These are phyloP conservation scores for Saccharomyces mikatae DNA, from an alignment of 805 yeast genomes.

Conservation along the genomic window DNA sequence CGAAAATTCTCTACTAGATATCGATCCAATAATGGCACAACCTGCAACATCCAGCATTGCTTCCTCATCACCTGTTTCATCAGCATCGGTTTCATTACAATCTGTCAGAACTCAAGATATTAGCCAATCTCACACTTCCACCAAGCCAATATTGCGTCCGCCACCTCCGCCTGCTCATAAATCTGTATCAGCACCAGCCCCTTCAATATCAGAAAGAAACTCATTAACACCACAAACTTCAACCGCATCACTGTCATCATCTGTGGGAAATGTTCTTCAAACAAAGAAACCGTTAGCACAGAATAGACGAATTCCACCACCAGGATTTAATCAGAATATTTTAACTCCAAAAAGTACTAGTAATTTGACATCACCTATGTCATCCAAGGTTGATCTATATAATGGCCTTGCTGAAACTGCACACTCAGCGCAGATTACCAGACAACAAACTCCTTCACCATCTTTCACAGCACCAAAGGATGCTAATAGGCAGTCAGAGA, in stretches of 20 bases:
- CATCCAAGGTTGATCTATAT: not conserved
- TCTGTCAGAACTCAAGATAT: conserved; percentile 1
- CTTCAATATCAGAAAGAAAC: conserved; percentile 4
- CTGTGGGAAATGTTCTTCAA: conserved; percentile 9
- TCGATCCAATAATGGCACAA: conserved; percentile 1
- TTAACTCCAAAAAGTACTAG: conserved; percentile 29
- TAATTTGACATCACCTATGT: not conserved
- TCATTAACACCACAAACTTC: conserved; percentile 2
- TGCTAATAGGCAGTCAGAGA: not conserved
- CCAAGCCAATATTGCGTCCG: conserved; percentile 8
- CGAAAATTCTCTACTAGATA: conserved; percentile 7
- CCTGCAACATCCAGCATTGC: conserved; percentile 2
- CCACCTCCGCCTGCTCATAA: conserved; percentile 17
- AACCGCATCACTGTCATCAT: conserved; percentile 15
- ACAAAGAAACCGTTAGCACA: not conserved
- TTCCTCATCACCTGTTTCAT: conserved; percentile 1
- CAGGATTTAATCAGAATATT: conserved; percentile 31
- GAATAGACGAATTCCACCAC: conserved; percentile 23
- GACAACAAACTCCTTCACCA: not conserved
- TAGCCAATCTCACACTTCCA: not conserved
- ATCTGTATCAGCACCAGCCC: conserved; percentile 2
- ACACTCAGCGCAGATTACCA: not conserved
- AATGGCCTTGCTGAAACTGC: not conserved
- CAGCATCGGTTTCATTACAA: conserved; percentile 5
- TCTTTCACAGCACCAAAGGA: not conserved